Evolutionary conservation across 2,329 filamentous ascomycete species (phyloP), one percentile per base, ranked within the genome.

Genomic region (Ampelomyces quisqualis): DNA sequence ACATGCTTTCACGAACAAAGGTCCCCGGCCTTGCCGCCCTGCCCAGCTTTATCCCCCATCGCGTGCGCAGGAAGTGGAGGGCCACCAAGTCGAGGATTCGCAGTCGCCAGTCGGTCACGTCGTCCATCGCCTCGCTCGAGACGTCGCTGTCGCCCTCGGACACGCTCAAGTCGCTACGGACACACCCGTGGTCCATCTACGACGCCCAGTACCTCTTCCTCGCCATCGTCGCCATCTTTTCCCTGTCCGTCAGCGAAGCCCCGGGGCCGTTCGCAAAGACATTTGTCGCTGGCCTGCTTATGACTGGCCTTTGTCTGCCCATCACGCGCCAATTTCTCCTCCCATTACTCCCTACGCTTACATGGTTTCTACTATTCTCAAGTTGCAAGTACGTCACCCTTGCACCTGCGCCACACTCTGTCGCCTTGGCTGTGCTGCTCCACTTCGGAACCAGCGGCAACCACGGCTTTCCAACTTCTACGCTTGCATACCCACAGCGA

Each of bases 301-400:
- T 85, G 45, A 74, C 82, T 53, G 81, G 90, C 21, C 74, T 95
- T 26, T 74, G 91, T 30, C 79, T 95, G 68, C 91, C 91, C 5
- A 78, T 88, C 35, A 94, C 90, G 3, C 80, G 88, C 51, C 91
- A 97, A 68, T 95, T 96, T 69, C 89, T 95, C 65, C 76, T 95
- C 28, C 90, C 91, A 7, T 90, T 90, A 38, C 76, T 93, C 45
- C 85, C 88, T 5, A 88, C 95, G 51, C 85, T 88, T 68, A 84
- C 83, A 17, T 97, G 90, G 81, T 76, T 96, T 27, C 74, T 96
- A 34, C 88, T 95, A 67, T 96, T 95, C 73, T 95, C 93, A 69
- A 84, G 85, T 51, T 93, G 87, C 76, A 86, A 91, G 89, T 95
- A 82, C 75, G 88, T 80, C 38, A 41, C 48, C 35, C 28, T 34